Evolutionary conservation across 2,329 filamentous ascomycete genomes (phyloP), one percentile per base, ranked within the genome.

Genomic region (Apiospora sp.): DNA sequence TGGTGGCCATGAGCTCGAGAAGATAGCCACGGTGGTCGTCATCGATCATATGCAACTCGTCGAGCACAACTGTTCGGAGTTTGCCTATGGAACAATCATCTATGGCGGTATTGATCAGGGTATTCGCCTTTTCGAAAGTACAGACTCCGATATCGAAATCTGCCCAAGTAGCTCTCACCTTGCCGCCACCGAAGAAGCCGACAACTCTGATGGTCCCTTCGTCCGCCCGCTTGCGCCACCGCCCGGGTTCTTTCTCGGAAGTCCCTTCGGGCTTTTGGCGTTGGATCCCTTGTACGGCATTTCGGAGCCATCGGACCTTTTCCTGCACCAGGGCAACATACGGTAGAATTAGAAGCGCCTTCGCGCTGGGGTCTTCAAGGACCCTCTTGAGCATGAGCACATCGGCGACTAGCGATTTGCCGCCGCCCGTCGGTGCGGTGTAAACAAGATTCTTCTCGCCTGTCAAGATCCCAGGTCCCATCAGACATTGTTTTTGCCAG

Each of bases 11-110:
- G 7, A 95, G 84, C 79, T 95, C 93, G 71, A 95, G 84, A 1
- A 95, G 85, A 79, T 95, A 95, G 4, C 93, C 93, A 16, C 93
- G 89, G 75, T 92, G 88, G 74, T 92, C 91, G 79, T 95, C 93
- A 76, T 94, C 91, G 64, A 95, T 86, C 92, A 95, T 94, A 79
- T 95, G 93, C n/a, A 95, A 83, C 79, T 95, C 93, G 77, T 95
- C 93, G 46, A 95, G 84, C 19, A 95, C 92, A 24, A 94, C 89
- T 14, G 91, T 85, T 67, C 88, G 89, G 61, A 95, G 83, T 27
- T 90, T 86, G n/a, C 86, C 84, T 73, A 94, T 87, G 4, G 86
- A 89, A 78, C 88, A 90, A 74, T 95, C 92, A 74, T 93, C 91
- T 75, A 95, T 93, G 19, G 92, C 91, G 30, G 88, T 84, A 76